These are phyloP conservation scores for Gliomastix tumulicola DNA, from an alignment of 2,329 filamentous ascomycete genomes.

Conservation along the genomic window DNA sequence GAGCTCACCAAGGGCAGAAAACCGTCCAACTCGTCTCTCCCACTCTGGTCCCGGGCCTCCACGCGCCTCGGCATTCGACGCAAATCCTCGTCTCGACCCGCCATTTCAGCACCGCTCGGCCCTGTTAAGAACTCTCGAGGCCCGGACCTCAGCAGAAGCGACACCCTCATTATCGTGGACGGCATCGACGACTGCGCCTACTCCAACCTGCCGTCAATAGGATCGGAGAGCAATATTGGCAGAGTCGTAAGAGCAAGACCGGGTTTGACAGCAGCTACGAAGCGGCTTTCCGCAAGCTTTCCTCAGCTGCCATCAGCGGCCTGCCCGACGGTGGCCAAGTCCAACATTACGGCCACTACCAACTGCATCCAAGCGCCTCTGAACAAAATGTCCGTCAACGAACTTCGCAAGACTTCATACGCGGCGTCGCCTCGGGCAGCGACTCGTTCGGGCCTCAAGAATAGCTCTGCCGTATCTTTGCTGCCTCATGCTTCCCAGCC, in stretches of 20 bases:
- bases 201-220: too few relatives aligned
- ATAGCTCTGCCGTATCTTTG: slow-evolving; percentile 8
- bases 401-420: slow-evolving; percentile 8
- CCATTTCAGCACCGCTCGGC: slow-evolving; percentile 27
- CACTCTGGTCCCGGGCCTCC: neutral
- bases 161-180: slow-evolving; percentile 23
- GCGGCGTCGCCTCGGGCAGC: neutral
- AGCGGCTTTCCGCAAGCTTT: too few relatives aligned
- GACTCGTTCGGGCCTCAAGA: neutral
- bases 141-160: slow-evolving; percentile 23
- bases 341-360: slow-evolving; percentile 15
- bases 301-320: too few relatives aligned
- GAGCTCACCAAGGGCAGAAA: too few relatives aligned
- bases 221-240: neutral
- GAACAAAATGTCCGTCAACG: slow-evolving; percentile 6
- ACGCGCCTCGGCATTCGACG: neutral
- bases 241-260: too few relatives aligned
- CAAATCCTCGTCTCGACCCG: slow-evolving; percentile 10
- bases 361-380: slow-evolving; percentile 7
- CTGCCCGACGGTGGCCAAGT: slow-evolving; percentile 20
- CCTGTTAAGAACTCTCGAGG: slow-evolving; percentile 28
- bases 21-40: too few relatives aligned
- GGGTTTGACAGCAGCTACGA: too few relatives aligned
- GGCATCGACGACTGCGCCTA: slow-evolving; percentile 26
- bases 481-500: slow-evolving; percentile 5